phyloP scores from a whole-genome alignment of 225 moss, liverwort and hornwort species.

The Polytrichum formosum region DNA sequence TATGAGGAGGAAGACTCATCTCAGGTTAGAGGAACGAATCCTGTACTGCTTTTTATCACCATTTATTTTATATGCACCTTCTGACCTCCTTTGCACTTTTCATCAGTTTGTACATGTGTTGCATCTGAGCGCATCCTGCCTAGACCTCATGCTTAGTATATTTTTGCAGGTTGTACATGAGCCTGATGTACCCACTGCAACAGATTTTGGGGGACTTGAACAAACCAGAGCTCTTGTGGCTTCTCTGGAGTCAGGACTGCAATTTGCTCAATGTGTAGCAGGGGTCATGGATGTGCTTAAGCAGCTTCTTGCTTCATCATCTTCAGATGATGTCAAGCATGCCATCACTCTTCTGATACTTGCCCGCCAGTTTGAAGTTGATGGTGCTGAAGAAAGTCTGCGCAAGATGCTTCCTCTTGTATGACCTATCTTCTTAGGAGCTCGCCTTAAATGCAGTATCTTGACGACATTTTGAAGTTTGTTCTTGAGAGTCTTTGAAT shows the following conservation, averaged over 20 bases:
- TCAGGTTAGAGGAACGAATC: conserved; percentile 18
- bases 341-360: conserved; percentile 76
- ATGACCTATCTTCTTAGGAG: conserved; percentile 13
- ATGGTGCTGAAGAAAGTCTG: conserved; percentile 72
- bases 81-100: too few relatives aligned
- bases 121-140: too few relatives aligned
- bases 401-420: conserved; percentile 95
- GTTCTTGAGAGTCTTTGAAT: too few relatives aligned
- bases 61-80: too few relatives aligned
- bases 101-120: too few relatives aligned
- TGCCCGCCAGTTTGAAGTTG: conserved; percentile 85
- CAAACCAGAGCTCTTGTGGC: conserved; percentile 96
- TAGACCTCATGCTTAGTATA: too few relatives aligned
- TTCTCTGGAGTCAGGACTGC: conserved; percentile 83
- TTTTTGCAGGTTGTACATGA: conserved; percentile 26
- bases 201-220: conserved; percentile 78
- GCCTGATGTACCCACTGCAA: conserved; percentile 35
- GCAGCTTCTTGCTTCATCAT: conserved; percentile 80
- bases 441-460: background rate
- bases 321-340: conserved; percentile 78
- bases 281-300: conserved; percentile 76
- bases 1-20: conserved; percentile 28
- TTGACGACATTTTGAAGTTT: too few relatives aligned
- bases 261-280: conserved; percentile 84
- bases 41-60: background rate